Base-by-base conservation (phyloP, 495 filamentous ascomycete genomes). In the Pyronema domesticum region DNA sequence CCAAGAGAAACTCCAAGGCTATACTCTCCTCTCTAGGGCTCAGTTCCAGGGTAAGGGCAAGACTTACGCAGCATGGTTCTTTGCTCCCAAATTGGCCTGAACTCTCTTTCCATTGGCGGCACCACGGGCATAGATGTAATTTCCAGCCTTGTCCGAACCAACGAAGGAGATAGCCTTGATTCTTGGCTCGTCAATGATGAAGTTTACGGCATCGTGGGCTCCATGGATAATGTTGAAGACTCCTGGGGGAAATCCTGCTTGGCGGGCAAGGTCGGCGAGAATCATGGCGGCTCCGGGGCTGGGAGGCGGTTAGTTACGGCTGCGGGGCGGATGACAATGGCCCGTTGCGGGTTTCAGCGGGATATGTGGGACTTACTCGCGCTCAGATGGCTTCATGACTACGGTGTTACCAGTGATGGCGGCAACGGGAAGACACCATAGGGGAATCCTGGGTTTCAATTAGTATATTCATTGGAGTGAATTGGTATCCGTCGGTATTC, bases 111-210 rank as follows among this genome's bases (percentile, higher is more conserved):
- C 91, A 64, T 95, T 89, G 58, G 89, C 89, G 7, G 88, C 93
- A 15, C 78, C 93, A 47, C 89, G 83, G 46, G 77, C 69, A 69
- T 83, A 96, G 68, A 99, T 99, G 70, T 99, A 99, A 69, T 96
- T 86, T 59, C 91, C 91, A 13, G 91, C 91, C 68, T 84, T 83
- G 76, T 96, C 96, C 70, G 86, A 82, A 42, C 91, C 91, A 43
- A 99, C 91, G 58, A 99, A 99, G 72, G 80, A 85, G 62, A 99
- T 81, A n/a, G 91, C 91, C 76, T 96, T 96, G 73, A 99, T 94
- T 49, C 78, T 78, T 35, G 91, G 91, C 61, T 87, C 89, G 66
- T 99, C 91, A 46, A 99, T 76, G 64, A 99, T 93, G 70, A 95
- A 99, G 70, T 99, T 85, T 36, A 99, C 91, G 13, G 91, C 86